phyloP scores from a whole-genome alignment of 495 filamentous ascomycete genomes.

The Aspergillus taichungensis region DNA sequence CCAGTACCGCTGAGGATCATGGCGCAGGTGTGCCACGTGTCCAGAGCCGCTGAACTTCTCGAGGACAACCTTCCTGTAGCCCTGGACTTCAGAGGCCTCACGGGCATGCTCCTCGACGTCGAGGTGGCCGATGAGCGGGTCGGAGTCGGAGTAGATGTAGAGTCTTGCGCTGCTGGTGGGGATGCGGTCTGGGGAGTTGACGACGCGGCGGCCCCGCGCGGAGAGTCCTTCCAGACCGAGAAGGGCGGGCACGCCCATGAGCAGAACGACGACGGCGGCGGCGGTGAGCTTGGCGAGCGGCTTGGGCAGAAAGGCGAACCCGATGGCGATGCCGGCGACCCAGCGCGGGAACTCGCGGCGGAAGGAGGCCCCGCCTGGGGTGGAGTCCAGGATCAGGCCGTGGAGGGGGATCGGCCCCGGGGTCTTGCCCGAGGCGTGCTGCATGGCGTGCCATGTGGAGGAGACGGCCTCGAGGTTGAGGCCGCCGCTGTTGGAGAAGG shows the following conservation, averaged over 20 bases:
- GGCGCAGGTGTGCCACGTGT: constrained; percentile 5
- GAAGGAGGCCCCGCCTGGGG: constrained; percentile 9
- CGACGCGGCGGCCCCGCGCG: constrained; percentile 1
- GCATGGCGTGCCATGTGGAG: constrained; percentile 5
- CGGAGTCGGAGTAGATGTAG: constrained; percentile 11
- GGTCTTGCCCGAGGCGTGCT: not conserved
- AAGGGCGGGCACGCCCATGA: constrained; percentile 1
- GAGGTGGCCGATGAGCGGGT: constrained; percentile 5
- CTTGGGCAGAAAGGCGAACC: constrained; percentile 5
- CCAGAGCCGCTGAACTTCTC: constrained; percentile 4
- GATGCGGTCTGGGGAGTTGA: constrained; percentile 5
- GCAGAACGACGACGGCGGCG: constrained; percentile 1
- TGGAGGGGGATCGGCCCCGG: constrained; percentile 6
- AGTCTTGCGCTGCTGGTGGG: not conserved
- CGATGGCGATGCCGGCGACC: constrained; percentile 6
- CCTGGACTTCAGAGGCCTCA: constrained; percentile 4
- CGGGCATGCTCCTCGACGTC: constrained; percentile 11
- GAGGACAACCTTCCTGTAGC: constrained; percentile 1
- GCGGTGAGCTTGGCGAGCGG: not conserved
- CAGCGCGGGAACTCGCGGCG: constrained; percentile 2
- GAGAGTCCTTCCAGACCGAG: constrained; percentile 3
- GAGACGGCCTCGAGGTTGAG: constrained; percentile 4
- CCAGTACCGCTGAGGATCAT: constrained; percentile 6
- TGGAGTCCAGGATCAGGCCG: constrained; percentile 14
- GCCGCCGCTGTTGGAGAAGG: constrained; percentile 16